Percentiles rank a stretch among this genome's conserved stretches.
These are phyloP conservation scores for Alternaria arbusti DNA, from an alignment of 2,329 filamentous ascomycete species.

Conservation along the genomic window DNA sequence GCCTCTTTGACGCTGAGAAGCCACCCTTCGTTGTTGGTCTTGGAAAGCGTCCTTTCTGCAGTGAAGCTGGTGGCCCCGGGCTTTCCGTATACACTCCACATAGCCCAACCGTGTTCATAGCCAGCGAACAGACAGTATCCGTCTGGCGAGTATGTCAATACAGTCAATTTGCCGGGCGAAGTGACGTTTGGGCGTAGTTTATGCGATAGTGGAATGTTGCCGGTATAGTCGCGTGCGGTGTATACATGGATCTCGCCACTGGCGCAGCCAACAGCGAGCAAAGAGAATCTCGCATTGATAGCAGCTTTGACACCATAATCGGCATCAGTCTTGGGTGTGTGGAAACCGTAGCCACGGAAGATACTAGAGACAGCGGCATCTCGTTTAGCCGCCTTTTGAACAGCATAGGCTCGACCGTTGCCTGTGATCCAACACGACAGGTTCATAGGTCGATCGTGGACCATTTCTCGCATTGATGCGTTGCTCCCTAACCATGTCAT, in stretches of 20 bases:
- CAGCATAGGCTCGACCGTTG: slow-evolving; percentile 87
- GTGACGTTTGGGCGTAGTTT: slow-evolving; percentile 74
- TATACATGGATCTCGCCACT: slow-evolving; percentile 88
- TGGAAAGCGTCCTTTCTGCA: slow-evolving; percentile 68
- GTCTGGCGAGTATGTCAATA: slow-evolving; percentile 87
- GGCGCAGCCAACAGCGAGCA: slow-evolving; percentile 84
- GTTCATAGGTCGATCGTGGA: slow-evolving; percentile 95
- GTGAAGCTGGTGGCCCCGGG: slow-evolving; percentile 83
- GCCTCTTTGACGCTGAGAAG: slow-evolving; percentile 78
- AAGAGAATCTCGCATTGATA: slow-evolving; percentile 93
- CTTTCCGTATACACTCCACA: slow-evolving; percentile 97
- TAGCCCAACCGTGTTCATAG: slow-evolving; percentile 91
- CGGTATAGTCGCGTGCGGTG: slow-evolving; percentile 88
- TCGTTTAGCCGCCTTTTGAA: slow-evolving; percentile 66
- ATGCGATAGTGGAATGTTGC: slow-evolving; percentile 89
- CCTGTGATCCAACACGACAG: slow-evolving; percentile 89
- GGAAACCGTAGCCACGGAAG: slow-evolving; percentile 92
- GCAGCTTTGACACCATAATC: slow-evolving; percentile 74
- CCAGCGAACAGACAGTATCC: slow-evolving; percentile 96
- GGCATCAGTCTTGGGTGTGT: slow-evolving; percentile 67
- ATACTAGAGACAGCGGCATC: slow-evolving; percentile 66
- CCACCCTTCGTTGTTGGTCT: slow-evolving; percentile 79
- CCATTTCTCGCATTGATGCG: slow-evolving; percentile 79
- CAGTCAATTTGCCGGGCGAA: slow-evolving; percentile 72
- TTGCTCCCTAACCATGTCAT: slow-evolving; percentile 88